Evolutionary conservation across 2,329 filamentous ascomycete species (phyloP), one percentile per base, ranked within the genome.

Genomic region (Thyridium curvatum): DNA sequence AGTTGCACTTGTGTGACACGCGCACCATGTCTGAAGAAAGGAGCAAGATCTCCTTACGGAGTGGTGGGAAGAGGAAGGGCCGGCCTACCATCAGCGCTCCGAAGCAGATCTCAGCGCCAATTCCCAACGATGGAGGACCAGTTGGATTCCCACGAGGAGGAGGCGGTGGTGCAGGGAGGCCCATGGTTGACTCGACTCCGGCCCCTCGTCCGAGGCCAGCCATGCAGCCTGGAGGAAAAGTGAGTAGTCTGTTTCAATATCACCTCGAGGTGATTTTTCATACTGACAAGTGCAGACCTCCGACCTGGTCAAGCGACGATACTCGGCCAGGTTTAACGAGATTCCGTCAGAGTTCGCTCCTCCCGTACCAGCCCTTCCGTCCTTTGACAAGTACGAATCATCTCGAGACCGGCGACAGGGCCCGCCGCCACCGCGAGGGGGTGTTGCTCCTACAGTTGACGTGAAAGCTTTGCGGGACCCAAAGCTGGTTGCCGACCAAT

Each of bases 301-400:
- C 17, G 91, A 98, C 60, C 71, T 97, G 39, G 90, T 98, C 42
- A 97, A 97, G 68, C 78, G 89, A 51, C 75, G 93, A 51, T 98
- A 97, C 64, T 97, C 93, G 30, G 90, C 90, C 32, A 82, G 91
- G 44, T 94, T 96, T 61, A 91, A 89, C 52, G 81, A 86, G 47
- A 62, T 83, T 1, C 84, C 85, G 2, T 67, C 78, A 43, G 81
- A 86, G 52, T 85, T 80, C 56, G 78, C 77, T n/a, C 77, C 88
- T 14, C 77, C 86, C 3, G 71, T 95, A 46, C 91, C 93, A 1
- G 62, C 74, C 12, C 54, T 86, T 39, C 80, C 83, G 46, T 61
- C 72, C 32, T 58, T 74, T 38, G 71, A 73, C 34, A 79, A 77
- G 48, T 87, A 78, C 54, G 71, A 72, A 34, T 41, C 49, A 21